Percentiles rank a stretch among this genome's conserved stretches.
Evolutionary conservation across 2,329 filamentous ascomycete species (phyloP).

Genomic region (Scedosporium apiospermum): DNA sequence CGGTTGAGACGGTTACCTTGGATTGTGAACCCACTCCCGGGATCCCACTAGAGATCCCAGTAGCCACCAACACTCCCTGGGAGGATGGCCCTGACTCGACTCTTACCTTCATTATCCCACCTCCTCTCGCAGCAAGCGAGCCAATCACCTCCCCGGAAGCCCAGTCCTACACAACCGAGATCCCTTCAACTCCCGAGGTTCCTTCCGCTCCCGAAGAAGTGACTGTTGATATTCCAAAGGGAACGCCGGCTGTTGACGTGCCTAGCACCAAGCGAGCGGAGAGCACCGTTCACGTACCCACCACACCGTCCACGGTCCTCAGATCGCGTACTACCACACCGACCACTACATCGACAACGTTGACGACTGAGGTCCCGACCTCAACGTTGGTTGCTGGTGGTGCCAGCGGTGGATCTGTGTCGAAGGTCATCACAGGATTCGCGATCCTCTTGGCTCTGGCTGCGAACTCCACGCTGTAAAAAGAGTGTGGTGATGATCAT

Average conservation of each 20-base stretch:
- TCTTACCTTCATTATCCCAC: not conserved
- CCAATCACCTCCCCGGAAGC: not conserved
- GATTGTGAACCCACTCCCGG: not conserved
- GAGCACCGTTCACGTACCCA: not conserved
- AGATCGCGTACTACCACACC: not conserved
- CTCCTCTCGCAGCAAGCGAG: not conserved
- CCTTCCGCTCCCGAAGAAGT: not conserved
- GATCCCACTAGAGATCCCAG: not conserved
- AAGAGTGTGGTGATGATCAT: too few species aligned
- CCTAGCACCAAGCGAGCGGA: not conserved
- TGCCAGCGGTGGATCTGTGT: not conserved
- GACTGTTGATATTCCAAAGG: not conserved
- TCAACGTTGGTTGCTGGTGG: not conserved
- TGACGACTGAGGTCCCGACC: not conserved
- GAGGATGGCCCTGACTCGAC: not conserved
- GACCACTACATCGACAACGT: not conserved
- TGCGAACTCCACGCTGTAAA: not conserved
- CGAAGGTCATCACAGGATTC: not conserved
- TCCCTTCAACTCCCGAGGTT: not conserved
- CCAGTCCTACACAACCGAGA: not conserved
- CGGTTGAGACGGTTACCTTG: not conserved
- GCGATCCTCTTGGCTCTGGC: not conserved
- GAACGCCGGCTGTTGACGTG: not conserved
- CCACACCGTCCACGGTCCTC: not conserved
- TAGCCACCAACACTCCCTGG: not conserved